Conservation (phyloP, 2,329 filamentous ascomycete genomes). For the Fusarium penzigii region DNA sequence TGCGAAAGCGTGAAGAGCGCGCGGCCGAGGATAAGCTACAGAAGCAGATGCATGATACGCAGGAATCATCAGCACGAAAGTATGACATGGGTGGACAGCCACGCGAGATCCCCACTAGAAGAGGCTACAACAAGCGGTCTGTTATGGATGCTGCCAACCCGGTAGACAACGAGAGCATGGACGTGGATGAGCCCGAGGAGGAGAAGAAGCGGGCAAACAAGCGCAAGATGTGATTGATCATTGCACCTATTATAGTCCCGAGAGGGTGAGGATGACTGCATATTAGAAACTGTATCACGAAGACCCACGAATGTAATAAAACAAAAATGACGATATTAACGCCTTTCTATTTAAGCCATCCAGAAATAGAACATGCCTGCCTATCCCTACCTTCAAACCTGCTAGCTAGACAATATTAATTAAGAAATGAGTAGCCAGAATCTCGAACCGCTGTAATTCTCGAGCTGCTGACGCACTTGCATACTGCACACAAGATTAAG, state of each 20-base stretch:
- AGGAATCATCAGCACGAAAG: constrained; percentile 41
- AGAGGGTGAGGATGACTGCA: constrained; percentile 4
- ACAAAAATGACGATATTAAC: constrained; percentile 18
- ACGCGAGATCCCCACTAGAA: constrained; percentile 28
- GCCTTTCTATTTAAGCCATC: constrained; percentile 18
- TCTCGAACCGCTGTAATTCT: constrained; percentile 15
- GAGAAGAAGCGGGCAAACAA: constrained; percentile 53
- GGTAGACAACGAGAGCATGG: constrained; percentile 53
- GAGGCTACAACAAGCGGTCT: constrained; percentile 34
- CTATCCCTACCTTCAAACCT: constrained; percentile 4
- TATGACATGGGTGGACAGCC: constrained; percentile 20
- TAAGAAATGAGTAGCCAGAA: constrained; percentile 23
- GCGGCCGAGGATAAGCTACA: constrained; percentile 51
- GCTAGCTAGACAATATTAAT: constrained; percentile 12
- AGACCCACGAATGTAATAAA: constrained; percentile 29
- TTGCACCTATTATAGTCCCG: background rate
- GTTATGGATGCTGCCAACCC: constrained; percentile 46
- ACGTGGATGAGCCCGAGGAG: constrained; percentile 56
- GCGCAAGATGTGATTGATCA: constrained; percentile 48
- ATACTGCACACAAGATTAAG: constrained; percentile 29
- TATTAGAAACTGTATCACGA: constrained; percentile 28
- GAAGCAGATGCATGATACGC: constrained; percentile 48
- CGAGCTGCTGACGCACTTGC: constrained; percentile 18
- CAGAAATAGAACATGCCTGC: constrained; percentile 20
- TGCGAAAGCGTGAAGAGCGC: constrained; percentile 51